Conservation (phyloP, 2,329 filamentous ascomycete species). For the Aspergillus sp. region DNA sequence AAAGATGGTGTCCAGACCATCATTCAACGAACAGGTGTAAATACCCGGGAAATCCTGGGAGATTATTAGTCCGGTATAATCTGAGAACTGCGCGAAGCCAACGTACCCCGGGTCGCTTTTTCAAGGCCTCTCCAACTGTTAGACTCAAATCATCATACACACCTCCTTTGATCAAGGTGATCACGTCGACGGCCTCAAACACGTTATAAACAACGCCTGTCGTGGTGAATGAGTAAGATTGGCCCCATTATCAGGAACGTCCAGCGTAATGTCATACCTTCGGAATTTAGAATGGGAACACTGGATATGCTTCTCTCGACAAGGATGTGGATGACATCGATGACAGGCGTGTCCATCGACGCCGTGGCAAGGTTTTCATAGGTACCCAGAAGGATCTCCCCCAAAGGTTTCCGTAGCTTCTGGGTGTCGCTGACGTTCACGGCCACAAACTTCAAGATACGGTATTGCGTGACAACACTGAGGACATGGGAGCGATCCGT, state of each 20-base stretch:
- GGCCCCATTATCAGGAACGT: neutral
- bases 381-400: conserved; percentile 80
- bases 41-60: conserved; percentile 84
- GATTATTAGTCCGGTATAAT: conserved; percentile 7
- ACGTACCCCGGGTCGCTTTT: conserved; percentile 73
- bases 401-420: conserved; percentile 79
- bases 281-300: conserved; percentile 83
- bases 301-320: conserved; percentile 92
- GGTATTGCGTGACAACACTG: conserved; percentile 95
- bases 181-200: conserved; percentile 96
- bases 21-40: conserved; percentile 89
- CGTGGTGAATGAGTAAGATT: neutral
- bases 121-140: conserved; percentile 82
- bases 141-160: conserved; percentile 86
- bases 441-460: conserved; percentile 97
- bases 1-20: conserved; percentile 92
- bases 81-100: neutral
- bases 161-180: conserved; percentile 89
- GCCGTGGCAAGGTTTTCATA: conserved; percentile 79
- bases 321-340: conserved; percentile 91
- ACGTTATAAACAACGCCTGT: conserved; percentile 78
- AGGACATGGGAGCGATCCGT: conserved; percentile 90
- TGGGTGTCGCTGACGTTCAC: conserved; percentile 91
- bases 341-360: conserved; percentile 83
- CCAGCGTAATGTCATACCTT: conserved; percentile 45